These are phyloP conservation scores for Dryas drummondii DNA, from an alignment of 306 rosid genomes.

Conservation along the genomic window DNA sequence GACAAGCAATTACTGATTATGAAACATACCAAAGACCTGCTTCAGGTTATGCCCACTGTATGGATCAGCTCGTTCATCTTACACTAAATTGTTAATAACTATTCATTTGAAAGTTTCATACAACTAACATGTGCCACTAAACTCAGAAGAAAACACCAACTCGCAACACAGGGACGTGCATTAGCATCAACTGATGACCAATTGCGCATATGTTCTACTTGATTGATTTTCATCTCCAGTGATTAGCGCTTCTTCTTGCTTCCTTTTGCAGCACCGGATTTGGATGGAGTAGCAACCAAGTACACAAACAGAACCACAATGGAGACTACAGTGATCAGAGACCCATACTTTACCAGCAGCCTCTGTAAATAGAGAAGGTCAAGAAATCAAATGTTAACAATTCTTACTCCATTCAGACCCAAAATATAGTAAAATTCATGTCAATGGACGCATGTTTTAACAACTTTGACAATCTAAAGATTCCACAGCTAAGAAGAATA, in stretches of 20 bases:
- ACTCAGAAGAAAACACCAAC: background rate
- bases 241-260: slow-evolving; percentile 96
- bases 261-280: slow-evolving; percentile 67
- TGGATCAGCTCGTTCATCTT: slow-evolving; percentile 10
- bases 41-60: slow-evolving; percentile 12
- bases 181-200: background rate
- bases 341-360: slow-evolving; percentile 81
- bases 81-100: slow-evolving; percentile 23
- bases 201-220: background rate
- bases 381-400: background rate
- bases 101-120: slow-evolving; percentile 12
- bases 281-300: slow-evolving; percentile 74
- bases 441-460: background rate
- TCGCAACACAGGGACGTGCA: background rate
- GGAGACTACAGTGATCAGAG: slow-evolving; percentile 79
- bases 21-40: slow-evolving; percentile 16
- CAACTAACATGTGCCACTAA: slow-evolving; percentile 12
- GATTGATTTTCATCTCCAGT: background rate
- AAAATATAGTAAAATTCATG: background rate
- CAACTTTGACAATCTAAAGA: slow-evolving; percentile 15
- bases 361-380: slow-evolving; percentile 48
- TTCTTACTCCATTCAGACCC: background rate
- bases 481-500: slow-evolving; percentile 5
- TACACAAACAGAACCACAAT: slow-evolving; percentile 64
- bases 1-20: slow-evolving; percentile 16